phyloP scores from a whole-genome alignment of 2,329 filamentous ascomycete species.

The Colletotrichum tamarilloi region DNA sequence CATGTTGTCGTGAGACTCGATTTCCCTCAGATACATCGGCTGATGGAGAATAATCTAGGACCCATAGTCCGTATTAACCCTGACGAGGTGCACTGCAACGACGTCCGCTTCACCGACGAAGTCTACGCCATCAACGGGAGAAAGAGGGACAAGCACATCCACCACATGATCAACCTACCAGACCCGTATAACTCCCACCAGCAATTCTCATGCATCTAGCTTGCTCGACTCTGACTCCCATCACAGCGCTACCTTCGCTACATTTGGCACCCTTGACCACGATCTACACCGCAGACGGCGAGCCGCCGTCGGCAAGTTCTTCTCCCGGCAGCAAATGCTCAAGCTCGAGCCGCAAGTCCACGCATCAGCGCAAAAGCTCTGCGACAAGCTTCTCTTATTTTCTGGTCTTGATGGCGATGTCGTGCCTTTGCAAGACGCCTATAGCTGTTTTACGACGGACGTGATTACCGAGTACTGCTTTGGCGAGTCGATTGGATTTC shows the following conservation, averaged over 20 bases:
- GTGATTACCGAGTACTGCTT: slow-evolving; percentile 50
- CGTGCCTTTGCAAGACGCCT: slow-evolving; percentile 48
- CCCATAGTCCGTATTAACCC: slow-evolving; percentile 53
- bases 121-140: slow-evolving; percentile 44
- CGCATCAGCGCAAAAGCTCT: slow-evolving; percentile 1
- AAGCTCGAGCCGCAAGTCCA: slow-evolving; percentile 9
- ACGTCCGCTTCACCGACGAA: slow-evolving; percentile 48
- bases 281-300: slow-evolving; percentile 46
- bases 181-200: neutral
- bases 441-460: slow-evolving; percentile 51
- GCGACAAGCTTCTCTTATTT: slow-evolving; percentile 35
- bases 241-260: neutral
- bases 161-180: slow-evolving; percentile 7
- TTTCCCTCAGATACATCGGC: too few species aligned
- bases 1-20: too few species aligned
- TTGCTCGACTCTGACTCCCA: neutral
- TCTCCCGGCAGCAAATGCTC: slow-evolving; percentile 41
- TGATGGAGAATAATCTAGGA: slow-evolving; percentile 34
- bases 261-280: slow-evolving; percentile 46
- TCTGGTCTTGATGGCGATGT: slow-evolving; percentile 28
- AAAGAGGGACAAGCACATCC: slow-evolving; percentile 11
- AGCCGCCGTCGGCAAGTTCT: slow-evolving; percentile 45
- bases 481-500: slow-evolving; percentile 47
- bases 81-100: slow-evolving; percentile 50
- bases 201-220: too few species aligned